Evolutionary conservation across 1,284 basidiomycete genomes (phyloP).

Genomic region (Takashimella tepidaria): DNA sequence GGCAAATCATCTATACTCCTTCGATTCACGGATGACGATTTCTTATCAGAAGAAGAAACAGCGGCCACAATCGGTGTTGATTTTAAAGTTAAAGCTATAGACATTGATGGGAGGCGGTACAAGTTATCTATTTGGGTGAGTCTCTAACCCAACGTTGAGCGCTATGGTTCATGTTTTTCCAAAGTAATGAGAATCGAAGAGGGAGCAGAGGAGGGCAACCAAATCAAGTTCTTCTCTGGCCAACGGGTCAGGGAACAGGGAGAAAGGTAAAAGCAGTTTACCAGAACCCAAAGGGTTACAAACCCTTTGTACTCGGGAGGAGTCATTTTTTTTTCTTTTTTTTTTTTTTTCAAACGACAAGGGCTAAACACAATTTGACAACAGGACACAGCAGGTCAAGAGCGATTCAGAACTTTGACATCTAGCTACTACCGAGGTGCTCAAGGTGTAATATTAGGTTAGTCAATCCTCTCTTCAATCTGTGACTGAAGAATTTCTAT

Average conservation of each 20-base stretch:
- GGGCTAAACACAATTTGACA: too few relatives aligned
- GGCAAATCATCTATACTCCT: constrained; percentile 72
- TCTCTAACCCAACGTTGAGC: too few relatives aligned
- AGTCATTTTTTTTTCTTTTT: too few relatives aligned
- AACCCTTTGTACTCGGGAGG: too few relatives aligned
- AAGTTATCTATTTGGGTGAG: constrained; percentile 56
- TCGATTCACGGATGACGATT: constrained; percentile 94
- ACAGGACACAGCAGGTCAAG: constrained; percentile 92
- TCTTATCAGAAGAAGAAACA: constrained; percentile 89
- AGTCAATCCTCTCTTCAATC: constrained; percentile 17
- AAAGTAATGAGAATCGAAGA: too few relatives aligned
- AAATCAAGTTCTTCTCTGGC: too few relatives aligned
- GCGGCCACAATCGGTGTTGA: constrained; percentile 75
- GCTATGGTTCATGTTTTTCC: too few relatives aligned
- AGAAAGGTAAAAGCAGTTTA: too few relatives aligned
- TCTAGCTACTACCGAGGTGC: constrained; percentile 82
- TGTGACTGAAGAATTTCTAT: too few relatives aligned
- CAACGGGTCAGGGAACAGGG: too few relatives aligned
- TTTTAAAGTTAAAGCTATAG: constrained; percentile 53
- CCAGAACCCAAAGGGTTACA: too few relatives aligned
- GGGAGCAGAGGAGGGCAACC: too few relatives aligned
- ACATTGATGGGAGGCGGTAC: constrained; percentile 51
- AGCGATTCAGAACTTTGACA: constrained; percentile 96
- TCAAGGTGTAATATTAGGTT: constrained; percentile 71
- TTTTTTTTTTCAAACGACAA: not conserved